Evolutionary conservation across 192 early-diverging fungal species (phyloP).

Genomic region (Allomyces arbusculus): DNA sequence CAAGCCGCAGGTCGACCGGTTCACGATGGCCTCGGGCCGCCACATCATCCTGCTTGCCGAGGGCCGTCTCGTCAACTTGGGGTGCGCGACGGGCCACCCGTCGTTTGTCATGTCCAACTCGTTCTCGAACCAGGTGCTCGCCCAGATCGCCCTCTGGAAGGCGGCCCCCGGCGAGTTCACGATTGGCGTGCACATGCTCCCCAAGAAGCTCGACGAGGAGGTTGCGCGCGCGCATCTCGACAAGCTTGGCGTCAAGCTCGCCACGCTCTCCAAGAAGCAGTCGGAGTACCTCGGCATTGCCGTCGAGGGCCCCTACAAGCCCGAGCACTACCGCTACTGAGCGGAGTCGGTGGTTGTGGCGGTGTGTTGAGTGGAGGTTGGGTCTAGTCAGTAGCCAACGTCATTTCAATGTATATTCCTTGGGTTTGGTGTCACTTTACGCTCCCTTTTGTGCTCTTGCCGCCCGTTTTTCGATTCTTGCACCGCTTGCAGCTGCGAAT

Average conservation of each 20-base stretch:
- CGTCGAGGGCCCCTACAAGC: slow-evolving; percentile 83
- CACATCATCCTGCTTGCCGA: slow-evolving; percentile 96
- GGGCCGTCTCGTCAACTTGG: slow-evolving; percentile 97
- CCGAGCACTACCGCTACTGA: slow-evolving; percentile 91
- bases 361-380: no score
- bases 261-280: slow-evolving; percentile 48
- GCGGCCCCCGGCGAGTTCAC: slow-evolving; percentile 54
- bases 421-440: no score
- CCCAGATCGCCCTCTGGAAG: slow-evolving; percentile 98
- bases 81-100: slow-evolving; percentile 96
- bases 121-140: slow-evolving; percentile 96
- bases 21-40: slow-evolving; percentile 66
- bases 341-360: background rate
- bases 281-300: slow-evolving; percentile 65
- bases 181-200: slow-evolving; percentile 91
- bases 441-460: no score
- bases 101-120: slow-evolving; percentile 99
- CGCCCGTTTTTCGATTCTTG: no score
- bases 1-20: slow-evolving; percentile 98
- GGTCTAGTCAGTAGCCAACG: no score
- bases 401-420: no score
- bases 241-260: slow-evolving; percentile 90
- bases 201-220: slow-evolving; percentile 99
- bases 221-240: slow-evolving; percentile 84
- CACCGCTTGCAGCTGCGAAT: no score